Evolutionary conservation across 2,329 filamentous ascomycete species (phyloP), one percentile per base, ranked within the genome.

Genomic region (Annulohypoxylon truncatum): DNA sequence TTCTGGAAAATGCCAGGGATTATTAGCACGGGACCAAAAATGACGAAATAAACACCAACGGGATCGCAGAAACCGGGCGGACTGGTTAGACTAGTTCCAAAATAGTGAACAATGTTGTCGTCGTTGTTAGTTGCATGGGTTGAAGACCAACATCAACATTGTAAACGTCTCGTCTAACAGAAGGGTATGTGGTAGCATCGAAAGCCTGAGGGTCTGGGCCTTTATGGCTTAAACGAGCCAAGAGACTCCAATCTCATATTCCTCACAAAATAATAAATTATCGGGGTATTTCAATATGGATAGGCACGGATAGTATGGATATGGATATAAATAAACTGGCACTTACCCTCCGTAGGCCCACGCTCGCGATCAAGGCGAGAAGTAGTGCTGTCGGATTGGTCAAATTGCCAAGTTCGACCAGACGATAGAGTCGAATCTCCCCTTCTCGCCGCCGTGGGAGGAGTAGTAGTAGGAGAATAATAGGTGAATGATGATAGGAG

Each of bases 21-120:
- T 50, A 70, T 75, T 65, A 74, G 73, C 70, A 72, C 73, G 70
- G 61, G 71, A 68, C 70, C 69, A 69, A 74, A 72, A 66, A 63
- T 50, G 42, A 66, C 35, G 50, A 56, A 64, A 50, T 35, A 38
- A 52, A 64, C 29, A 46, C 22, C 47, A 50, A 54, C 29, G 53
- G 35, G 28, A 61, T 54, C 18, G 31, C 35, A 54, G 50, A 60
- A 4, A 47, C 50, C 24, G 47, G 46, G 42, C 29, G 52, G 42
- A 59, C 47, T 50, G 40, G 31, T 13, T 26, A 38, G 10, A 46
- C 44, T 38, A 18, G 31, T n/a, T 26, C 42, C n/a, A 40, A 28
- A 28, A 15, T 2, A 4, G 31, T 40, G 13, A 4, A 18, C 5
- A 7, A 38, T 61, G n/a, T 29, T 42, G 48, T 38, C 47, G 38